Evolutionary conservation across 352 stramenopile genomes (phyloP).

Genomic region (Phytophthora pini): DNA sequence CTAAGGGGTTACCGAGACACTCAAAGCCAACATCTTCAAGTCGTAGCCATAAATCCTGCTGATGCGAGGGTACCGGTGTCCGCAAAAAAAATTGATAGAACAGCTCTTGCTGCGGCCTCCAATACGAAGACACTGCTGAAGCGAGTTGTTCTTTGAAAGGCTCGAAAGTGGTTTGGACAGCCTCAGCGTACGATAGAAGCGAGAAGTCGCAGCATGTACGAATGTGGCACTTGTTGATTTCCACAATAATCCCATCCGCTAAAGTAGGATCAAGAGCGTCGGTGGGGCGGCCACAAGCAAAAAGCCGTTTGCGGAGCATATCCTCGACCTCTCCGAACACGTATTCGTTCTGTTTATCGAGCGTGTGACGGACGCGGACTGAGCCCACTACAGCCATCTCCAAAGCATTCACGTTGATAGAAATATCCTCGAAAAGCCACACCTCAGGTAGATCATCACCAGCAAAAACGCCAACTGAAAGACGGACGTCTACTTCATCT

Average conservation of each 20-base stretch:
- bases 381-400: constrained; percentile 47
- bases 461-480: constrained; percentile 61
- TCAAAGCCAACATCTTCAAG: constrained; percentile 51
- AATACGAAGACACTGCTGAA: constrained; percentile 37
- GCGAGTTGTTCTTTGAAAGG: constrained; percentile 40
- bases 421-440: constrained; percentile 66
- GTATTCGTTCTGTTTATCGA: constrained; percentile 55
- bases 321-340: constrained; percentile 82
- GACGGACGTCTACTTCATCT: constrained; percentile 33
- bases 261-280: constrained; percentile 15
- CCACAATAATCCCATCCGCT: constrained; percentile 68
- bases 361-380: constrained; percentile 57
- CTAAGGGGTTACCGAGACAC: constrained; percentile 58
- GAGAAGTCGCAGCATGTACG: constrained; percentile 44
- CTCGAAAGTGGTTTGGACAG: constrained; percentile 38
- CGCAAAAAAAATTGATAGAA: constrained; percentile 76
- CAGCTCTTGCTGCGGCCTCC: constrained; percentile 65
- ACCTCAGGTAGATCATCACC: constrained; percentile 76
- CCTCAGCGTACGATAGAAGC: constrained; percentile 34
- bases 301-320: constrained; percentile 48
- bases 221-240: constrained; percentile 52
- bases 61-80: constrained; percentile 38
- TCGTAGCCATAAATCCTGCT: constrained; percentile 57
- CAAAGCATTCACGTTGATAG: constrained; percentile 46
- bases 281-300: constrained; percentile 37